These are phyloP conservation scores for Cystofilobasidium capitatum DNA, from an alignment of 768 basidiomycete species.

Conservation along the genomic window DNA sequence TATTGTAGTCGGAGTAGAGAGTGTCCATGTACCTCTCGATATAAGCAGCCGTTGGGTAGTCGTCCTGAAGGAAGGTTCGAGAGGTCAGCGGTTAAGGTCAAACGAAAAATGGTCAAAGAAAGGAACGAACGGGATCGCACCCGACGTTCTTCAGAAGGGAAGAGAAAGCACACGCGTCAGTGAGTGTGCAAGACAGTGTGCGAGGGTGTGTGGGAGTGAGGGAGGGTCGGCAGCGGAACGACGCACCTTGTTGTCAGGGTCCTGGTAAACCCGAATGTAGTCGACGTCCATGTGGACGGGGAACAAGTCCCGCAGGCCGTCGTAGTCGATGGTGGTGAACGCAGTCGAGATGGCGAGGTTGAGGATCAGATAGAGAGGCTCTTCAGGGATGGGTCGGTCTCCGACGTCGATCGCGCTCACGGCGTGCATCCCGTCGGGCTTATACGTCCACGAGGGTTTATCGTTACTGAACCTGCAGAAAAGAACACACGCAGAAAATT, in stretches of 20 bases:
- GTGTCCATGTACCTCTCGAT: conserved; percentile 11
- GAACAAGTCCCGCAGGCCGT: conserved; percentile 1
- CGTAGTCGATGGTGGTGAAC: conserved; percentile 60
- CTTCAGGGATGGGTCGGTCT: not conserved
- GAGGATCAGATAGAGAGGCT: not conserved
- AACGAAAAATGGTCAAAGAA: no score
- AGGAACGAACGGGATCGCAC: no score
- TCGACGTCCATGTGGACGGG: conserved; percentile 16
- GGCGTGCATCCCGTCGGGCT: not conserved
- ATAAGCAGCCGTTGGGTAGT: conserved; percentile 17
- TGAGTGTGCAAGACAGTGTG: not conserved
- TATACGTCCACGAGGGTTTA: not conserved
- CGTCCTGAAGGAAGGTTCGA: not conserved
- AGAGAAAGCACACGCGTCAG: not conserved
- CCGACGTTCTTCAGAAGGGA: conserved; percentile 12
- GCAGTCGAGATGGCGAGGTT: conserved; percentile 51
- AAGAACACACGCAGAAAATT: no score
- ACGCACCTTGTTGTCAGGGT: not conserved
- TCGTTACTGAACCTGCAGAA: no score
- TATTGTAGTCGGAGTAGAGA: not conserved
- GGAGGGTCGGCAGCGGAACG: not conserved
- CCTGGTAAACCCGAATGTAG: not conserved
- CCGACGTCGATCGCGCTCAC: not conserved
- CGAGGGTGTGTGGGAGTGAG: no score
- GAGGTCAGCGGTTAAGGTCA: not conserved